phyloP scores from a whole-genome alignment of 1,139 yeast species.

The Sugiyamaella pinicola region DNA sequence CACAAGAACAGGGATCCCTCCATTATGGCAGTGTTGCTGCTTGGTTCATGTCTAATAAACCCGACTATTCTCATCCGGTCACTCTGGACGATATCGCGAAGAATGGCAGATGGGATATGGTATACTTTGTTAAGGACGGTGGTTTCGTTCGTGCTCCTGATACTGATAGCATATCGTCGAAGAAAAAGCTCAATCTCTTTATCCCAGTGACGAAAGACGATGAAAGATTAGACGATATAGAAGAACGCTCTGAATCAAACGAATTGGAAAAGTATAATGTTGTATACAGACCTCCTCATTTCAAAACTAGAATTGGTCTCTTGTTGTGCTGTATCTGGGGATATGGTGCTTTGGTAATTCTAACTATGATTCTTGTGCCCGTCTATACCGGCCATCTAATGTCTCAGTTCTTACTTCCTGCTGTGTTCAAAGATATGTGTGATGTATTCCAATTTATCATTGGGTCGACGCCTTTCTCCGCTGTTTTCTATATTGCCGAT shows the following conservation, averaged over 20 bases:
- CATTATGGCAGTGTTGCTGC: constrained; percentile 58
- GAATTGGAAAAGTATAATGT: constrained; percentile 64
- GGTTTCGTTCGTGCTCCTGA: constrained; percentile 83
- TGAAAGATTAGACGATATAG: constrained; percentile 53
- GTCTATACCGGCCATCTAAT: constrained; percentile 38
- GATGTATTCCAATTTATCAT: constrained; percentile 24
- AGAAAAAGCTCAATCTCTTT: constrained; percentile 66
- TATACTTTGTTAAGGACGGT: constrained; percentile 62
- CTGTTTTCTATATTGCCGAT: constrained; percentile 22
- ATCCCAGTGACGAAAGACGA: constrained; percentile 84
- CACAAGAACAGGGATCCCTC: constrained; percentile 73
- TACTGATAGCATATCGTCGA: constrained; percentile 64
- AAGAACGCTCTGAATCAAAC: constrained; percentile 43
- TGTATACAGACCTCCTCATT: constrained; percentile 85
- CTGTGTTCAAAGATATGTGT: constrained; percentile 14
- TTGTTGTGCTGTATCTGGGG: constrained; percentile 69
- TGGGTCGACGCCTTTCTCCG: constrained; percentile 28
- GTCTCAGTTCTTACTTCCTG: constrained; percentile 13
- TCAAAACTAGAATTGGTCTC: constrained; percentile 58
- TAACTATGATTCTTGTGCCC: constrained; percentile 38
- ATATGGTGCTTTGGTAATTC: constrained; percentile 56
- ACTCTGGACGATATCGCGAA: constrained; percentile 50
- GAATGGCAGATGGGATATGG: constrained; percentile 26
- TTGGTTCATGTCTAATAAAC: constrained; percentile 47
- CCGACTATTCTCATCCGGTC: constrained; percentile 64